Evolutionary conservation across 192 early-diverging fungal genomes (phyloP), one percentile per base, ranked within the genome.

Genomic region (Dissophora ornata): DNA sequence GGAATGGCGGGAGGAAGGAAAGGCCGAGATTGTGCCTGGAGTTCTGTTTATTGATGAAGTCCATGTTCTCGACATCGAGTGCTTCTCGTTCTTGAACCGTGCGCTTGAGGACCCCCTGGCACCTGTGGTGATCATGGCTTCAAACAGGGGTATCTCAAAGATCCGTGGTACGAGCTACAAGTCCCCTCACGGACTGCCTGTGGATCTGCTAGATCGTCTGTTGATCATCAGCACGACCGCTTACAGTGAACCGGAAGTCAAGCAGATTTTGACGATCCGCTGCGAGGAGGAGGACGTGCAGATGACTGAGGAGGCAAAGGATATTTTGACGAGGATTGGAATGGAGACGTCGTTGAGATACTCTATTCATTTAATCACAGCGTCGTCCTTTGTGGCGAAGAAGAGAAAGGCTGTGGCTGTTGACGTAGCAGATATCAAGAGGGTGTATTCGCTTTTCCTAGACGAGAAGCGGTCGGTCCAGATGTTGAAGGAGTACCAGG

Each of bases 51-150:
- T 99, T 66, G 98, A 99, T 75, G 98, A 99, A 84, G 96, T 99
- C 33, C 98, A 99, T 80, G 98, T 98, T 93, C 94, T 99, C 34
- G 98, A 99, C 52, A 98, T 99, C 81, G 98, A 99, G 80, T 99
- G 97, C 71, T 99, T 99, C 75, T 98, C 98, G 19, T 99, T 94
- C 88, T 75, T 99, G 51, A 99, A 99, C 78, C 90, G 97, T 22
- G 98, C 98, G 6, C 85, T 99, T 7, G 98, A 99, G 82, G 95
- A 96, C 69, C 89, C 91, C 36, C 87, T 97, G 90, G 96, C 98
- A 3, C 98, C 98, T 9, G 90, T 99, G 18, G 96, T 99, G 28
- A 98, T 99, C 60, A 97, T 99, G 95, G 98, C 98, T 13, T 97
- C 98, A 9, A 99, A 99, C 85, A 89, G 98, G 44, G 98, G 98